phyloP scores from a whole-genome alignment of 2,329 filamentous ascomycete genomes.

The Talaromyces sp. region DNA sequence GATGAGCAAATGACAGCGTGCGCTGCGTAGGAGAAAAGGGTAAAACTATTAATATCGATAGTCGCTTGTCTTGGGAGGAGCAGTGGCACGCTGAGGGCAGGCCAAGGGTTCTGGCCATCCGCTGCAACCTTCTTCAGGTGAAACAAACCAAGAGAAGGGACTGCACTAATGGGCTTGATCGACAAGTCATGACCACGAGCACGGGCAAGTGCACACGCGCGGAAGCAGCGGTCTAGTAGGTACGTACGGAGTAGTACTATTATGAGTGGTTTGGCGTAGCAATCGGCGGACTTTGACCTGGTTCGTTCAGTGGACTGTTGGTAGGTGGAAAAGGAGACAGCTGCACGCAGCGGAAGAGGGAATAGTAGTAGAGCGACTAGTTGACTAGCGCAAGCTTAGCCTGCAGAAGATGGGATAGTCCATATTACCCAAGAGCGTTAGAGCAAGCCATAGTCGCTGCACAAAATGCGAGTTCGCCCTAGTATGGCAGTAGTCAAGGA shows the following conservation, averaged over 20 bases:
- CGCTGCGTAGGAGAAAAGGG: background rate
- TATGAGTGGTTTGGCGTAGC: background rate
- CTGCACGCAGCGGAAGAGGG: background rate
- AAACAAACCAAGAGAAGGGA: slow-evolving; percentile 10
- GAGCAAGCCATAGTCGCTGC: slow-evolving; percentile 5
- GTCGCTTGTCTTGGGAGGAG: background rate
- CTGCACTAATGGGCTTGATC: slow-evolving; percentile 9
- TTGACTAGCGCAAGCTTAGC: background rate
- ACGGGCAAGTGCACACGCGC: slow-evolving; percentile 16
- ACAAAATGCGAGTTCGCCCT: slow-evolving; percentile 7
- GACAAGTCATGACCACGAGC: slow-evolving; percentile 16
- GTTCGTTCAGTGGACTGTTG: background rate
- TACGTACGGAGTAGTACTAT: background rate
- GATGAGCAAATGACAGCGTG: slow-evolving; percentile 7
- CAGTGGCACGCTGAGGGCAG: background rate
- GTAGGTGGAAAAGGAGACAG: background rate
- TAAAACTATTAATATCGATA: slow-evolving; percentile 9
- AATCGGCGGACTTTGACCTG: background rate
- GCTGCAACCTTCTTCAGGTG: slow-evolving; percentile 16
- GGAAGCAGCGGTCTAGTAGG: slow-evolving; percentile 10
- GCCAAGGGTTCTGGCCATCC: slow-evolving; percentile 16
- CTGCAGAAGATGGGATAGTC: background rate
- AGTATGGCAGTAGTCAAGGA: background rate
- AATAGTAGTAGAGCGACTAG: background rate
- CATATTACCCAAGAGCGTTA: background rate